Evolutionary conservation across 768 basidiomycete species (phyloP).

Genomic region (Gymnopilus dilepis): DNA sequence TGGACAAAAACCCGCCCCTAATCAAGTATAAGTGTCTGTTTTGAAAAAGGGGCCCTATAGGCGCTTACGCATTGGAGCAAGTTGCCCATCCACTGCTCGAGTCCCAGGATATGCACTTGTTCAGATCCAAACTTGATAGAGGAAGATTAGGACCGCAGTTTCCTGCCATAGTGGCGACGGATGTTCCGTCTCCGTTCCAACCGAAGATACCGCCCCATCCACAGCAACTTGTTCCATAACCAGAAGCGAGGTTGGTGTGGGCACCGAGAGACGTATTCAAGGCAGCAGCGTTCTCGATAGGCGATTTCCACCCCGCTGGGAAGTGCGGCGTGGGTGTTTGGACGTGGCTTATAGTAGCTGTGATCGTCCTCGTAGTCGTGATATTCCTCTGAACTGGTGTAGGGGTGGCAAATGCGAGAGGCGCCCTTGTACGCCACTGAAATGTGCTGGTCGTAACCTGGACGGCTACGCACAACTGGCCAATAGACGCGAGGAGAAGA

Average conservation of each 20-base stretch:
- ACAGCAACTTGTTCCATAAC: constrained; percentile 12
- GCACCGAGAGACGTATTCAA: background rate
- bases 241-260: background rate
- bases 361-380: background rate
- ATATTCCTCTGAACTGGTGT: background rate
- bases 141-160: constrained; percentile 5
- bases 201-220: constrained; percentile 14
- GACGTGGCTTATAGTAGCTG: background rate
- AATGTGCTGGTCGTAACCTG: background rate
- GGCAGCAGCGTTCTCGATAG: background rate
- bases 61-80: background rate
- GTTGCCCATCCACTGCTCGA: background rate
- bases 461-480: background rate
- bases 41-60: background rate
- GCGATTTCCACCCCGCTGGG: background rate
- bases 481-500: background rate
- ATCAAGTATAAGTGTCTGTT: background rate
- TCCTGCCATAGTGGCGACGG: constrained; percentile 6
- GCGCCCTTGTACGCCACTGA: background rate
- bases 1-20: constrained; percentile 8
- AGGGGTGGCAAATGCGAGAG: background rate
- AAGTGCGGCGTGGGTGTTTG: background rate
- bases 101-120: constrained; percentile 8
- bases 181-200: background rate
- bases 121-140: constrained; percentile 1